Conservation (phyloP, 805 yeast species). For the Metschnikowia hibisci region DNA sequence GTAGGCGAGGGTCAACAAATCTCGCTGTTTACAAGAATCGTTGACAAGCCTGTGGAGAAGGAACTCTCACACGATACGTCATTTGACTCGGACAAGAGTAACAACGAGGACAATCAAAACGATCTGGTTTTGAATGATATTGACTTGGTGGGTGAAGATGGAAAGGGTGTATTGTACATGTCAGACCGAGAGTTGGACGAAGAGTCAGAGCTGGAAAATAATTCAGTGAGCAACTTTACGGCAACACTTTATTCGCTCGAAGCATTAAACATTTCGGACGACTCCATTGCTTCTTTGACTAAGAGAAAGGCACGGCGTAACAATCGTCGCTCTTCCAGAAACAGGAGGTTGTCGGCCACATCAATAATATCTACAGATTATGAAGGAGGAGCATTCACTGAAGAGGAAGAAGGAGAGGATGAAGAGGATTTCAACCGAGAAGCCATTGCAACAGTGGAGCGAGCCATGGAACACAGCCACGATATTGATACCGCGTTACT, state of each 20-base stretch:
- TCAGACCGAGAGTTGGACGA: constrained; percentile 40
- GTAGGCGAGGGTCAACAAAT: constrained; percentile 54
- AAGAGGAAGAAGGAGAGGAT: constrained; percentile 28
- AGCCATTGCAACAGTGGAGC: constrained; percentile 88
- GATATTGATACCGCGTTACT: constrained; percentile 88
- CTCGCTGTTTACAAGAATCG: constrained; percentile 49
- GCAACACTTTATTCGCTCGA: constrained; percentile 47
- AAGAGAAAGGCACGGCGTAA: constrained; percentile 41
- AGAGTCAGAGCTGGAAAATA: constrained; percentile 39
- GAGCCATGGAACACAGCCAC: constrained; percentile 91
- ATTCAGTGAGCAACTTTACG: constrained; percentile 29
- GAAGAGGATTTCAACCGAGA: constrained; percentile 82
- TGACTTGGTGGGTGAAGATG: constrained; percentile 46
- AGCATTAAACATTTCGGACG: constrained; percentile 52
- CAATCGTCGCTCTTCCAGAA: constrained; percentile 22
- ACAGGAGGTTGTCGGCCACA: constrained; percentile 34
- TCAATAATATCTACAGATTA: constrained; percentile 46
- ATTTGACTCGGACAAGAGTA: constrained; percentile 39
- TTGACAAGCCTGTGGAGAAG: constrained; percentile 42
- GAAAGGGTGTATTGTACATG: constrained; percentile 47
- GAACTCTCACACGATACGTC: constrained; percentile 28
- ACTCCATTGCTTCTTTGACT: constrained; percentile 51
- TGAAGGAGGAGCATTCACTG: constrained; percentile 32
- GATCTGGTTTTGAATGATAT: constrained; percentile 12
- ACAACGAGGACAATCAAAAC: constrained; percentile 24